Evolutionary conservation across 352 stramenopile species (phyloP), one percentile per base, ranked within the genome.

Genomic region (Pythium guiyangense): DNA sequence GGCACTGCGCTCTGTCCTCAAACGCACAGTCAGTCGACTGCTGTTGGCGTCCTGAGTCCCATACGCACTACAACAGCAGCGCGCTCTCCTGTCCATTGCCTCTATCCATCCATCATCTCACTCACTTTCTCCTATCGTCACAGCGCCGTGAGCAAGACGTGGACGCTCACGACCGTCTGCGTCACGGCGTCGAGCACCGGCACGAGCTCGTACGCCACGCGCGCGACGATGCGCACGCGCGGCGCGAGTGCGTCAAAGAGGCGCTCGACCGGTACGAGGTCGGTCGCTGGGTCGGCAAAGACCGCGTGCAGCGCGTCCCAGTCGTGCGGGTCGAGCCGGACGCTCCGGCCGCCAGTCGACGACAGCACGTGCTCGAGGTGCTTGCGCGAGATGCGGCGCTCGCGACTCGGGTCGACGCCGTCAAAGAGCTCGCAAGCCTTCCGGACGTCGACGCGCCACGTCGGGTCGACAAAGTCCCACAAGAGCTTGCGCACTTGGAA

Each of bases 141-240:
- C 18, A 53, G 29, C n/a, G 63, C 59, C 0, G 59, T 73, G 34
- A 82, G 61, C 25, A 88, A 52, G 11, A 86, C 54, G 46, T 89
- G 79, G 17, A 87, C 65, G 43, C 61, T 73, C 9, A 84, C 64
- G 25, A 89, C 71, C 0, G 69, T 68, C 50, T 87, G 74, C 52
- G 76, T 86, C 25, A 89, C 60, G 0, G 67, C 44, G 42, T 89
- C 76, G 31, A 86, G 54, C 10, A 89, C 58, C 1, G 76, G 79
- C 5, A 69, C 62, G 42, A 87, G 64, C 31, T 86, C 79, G 66
- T 89, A 89, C 27, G 43, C 49, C 50, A 86, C 65, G 11, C 63
- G 47, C 1, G 59, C 61, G 18, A 81, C 66, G 12, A 49, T 39
- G 14, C 67, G 60, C 18, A 86, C 57, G 1, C 71, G 63, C 15